Conservation (phyloP, 257 asterid genomes). For the Petunia secreta region DNA sequence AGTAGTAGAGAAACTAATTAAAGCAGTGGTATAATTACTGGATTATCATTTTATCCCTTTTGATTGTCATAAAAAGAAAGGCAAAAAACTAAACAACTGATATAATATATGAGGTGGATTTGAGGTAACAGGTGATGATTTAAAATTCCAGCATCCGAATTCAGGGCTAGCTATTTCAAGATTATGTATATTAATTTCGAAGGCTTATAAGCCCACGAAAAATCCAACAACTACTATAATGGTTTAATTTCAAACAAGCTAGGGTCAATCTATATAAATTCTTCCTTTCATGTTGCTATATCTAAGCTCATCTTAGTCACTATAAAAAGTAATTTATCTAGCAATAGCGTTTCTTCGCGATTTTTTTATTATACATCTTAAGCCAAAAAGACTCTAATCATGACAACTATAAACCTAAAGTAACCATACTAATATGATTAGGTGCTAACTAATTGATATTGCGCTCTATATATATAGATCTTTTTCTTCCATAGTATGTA, state of each 20-base stretch:
- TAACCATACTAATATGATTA: not conserved
- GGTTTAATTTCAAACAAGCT: not conserved
- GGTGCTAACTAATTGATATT: not conserved
- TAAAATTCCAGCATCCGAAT: not conserved
- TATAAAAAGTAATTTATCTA: not conserved
- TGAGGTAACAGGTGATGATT: not conserved
- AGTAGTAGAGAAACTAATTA: not conserved
- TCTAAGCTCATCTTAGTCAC: not conserved
- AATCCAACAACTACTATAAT: not conserved
- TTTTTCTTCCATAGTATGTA: not conserved
- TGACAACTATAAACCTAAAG: not conserved
- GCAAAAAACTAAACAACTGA: not conserved
- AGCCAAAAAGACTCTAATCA: not conserved
- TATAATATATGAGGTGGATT: not conserved
- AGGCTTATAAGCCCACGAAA: not conserved
- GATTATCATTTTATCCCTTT: not conserved
- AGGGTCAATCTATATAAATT: not conserved
- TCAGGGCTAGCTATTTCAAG: too few relatives aligned
- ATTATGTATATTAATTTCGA: too few relatives aligned
- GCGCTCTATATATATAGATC: too few relatives aligned
- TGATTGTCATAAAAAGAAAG: constrained; percentile 6
- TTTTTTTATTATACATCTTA: not conserved
- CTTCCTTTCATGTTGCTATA: not conserved
- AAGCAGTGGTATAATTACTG: not conserved
- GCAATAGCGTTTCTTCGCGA: not conserved